Evolutionary conservation across 106 monocot species (phyloP), one percentile per base, ranked within the genome.

Genomic region (Phalaenopsis equestris): DNA sequence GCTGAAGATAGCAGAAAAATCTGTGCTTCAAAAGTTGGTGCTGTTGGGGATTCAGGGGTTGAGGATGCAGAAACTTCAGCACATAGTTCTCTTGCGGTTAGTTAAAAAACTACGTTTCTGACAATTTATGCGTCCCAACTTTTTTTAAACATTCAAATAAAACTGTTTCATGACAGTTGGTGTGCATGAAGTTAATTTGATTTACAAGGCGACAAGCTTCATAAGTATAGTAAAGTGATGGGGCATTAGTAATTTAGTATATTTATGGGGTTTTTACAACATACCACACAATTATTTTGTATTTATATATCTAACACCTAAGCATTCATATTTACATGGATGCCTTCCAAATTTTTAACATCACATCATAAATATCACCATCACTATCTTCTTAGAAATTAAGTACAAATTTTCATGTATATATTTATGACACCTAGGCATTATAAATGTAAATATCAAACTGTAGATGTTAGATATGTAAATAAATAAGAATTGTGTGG

Each of bases 1-100:
- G 77, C 57, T 75, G 80, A 80, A 75, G 80, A 56, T 39, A 64
- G 43, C 17, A 75, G 72, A 15, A 75, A 56, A 6, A 39, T 5
- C 79, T 64, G 14, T 75, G 21, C 41, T 18, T 17, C 24, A 76
- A 79, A 74, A 64, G 81, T 80, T 80, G 18, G 64, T 67, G 49
- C 81, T 73, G 75, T 72, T 78, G 37, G 43, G 57, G 82, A 80
- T 49, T 38, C 46, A 15, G 73, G 81, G 73, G 73, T 64, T 72
- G 57, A 72, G 48, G 61, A 74, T 56, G 75, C 73, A 58, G 58
- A 37, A 65, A 73, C 15, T 55, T 17, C 21, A 43, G 45, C 42
- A 11, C 67, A 41, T 47, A 78, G 79, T 70, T 42, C 85, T 37
- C 16, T 17, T 19, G 45, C 45, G 84, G 84, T 89, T 86, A 75